These are phyloP conservation scores for Termitomyces sp. DNA, from an alignment of 768 basidiomycete genomes.

Conservation along the genomic window DNA sequence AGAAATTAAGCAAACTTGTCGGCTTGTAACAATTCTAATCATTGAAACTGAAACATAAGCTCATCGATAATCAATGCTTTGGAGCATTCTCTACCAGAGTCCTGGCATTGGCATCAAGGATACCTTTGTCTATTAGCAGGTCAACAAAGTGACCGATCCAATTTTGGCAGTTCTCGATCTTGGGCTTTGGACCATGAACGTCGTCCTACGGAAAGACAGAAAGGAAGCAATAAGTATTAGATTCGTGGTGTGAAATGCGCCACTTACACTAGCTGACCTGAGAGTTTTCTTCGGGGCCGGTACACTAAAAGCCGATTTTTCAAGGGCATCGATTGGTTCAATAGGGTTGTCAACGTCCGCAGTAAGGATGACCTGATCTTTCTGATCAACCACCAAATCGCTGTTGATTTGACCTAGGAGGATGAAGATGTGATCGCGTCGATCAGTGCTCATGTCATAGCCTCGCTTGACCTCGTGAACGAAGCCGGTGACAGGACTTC, in stretches of 20 bases:
- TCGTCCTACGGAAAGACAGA: not conserved
- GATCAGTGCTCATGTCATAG: not conserved
- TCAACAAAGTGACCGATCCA: conserved; percentile 2
- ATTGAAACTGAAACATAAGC: not conserved
- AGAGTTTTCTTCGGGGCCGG: not conserved
- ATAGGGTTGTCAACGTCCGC: not conserved
- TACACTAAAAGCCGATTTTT: not conserved
- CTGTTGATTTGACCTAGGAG: not conserved
- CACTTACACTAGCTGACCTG: not conserved
- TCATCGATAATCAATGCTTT: not conserved
- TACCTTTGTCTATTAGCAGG: not conserved
- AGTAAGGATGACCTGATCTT: not conserved
- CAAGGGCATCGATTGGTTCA: not conserved
- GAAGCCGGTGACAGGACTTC: conserved; percentile 2
- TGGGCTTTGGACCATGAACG: not conserved
- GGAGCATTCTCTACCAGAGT: not conserved
- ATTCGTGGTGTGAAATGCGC: not conserved
- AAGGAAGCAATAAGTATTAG: not conserved
- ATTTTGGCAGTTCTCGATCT: conserved; percentile 1
- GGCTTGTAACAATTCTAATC: not conserved
- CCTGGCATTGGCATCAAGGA: not conserved
- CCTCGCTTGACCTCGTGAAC: conserved; percentile 2
- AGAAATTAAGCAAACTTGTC: no score
- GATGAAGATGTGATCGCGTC: not conserved
- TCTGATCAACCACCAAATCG: not conserved